Evolutionary conservation across 768 basidiomycete genomes (phyloP), one percentile per base, ranked within the genome.

Genomic region (Russula dissimulans): DNA sequence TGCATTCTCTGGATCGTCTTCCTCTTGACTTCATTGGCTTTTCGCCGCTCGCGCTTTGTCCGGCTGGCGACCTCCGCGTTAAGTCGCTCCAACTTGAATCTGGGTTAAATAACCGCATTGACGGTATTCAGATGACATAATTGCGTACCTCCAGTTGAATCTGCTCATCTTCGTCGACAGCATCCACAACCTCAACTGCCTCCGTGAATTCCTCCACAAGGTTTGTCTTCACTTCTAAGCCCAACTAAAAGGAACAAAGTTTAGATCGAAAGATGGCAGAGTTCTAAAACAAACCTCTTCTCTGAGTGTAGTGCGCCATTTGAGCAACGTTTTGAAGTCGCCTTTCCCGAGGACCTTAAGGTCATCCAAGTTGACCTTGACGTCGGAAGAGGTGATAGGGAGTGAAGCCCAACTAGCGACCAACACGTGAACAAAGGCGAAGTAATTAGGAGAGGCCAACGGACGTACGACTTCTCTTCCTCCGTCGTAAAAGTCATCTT

Each of bases 341-440:
- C 95, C 89, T 75, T 97, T 99, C 38, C 97, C 97, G 38, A 99
- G 76, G 4, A 99, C 97, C 71, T 95, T 97, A 65, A 99, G 78
- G 77, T 99, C 97, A 22, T 86, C 82, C 65, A 86, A 88, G 70
- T 90, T 92, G n/a, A 79, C 77, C 70, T 83, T 82, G 63, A 98
- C 76, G 55, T 98, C 95, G 0, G 77, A 70, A 2, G 88, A 87
- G 22, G 92, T 97, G 58, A 86, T 74, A 51, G 82, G 79, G 52
- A 86, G 73, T 53, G 76, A 76, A 36, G 88, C 72, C 90, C 97
- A 95, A 60, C 88, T 91, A 46, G 32, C 60, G 2, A 18, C 11
- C 59, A 57, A 43, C 41, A 12, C 34, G 26, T 63, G 36, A 65
- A 59, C 45, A 39, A 46, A 29, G 29, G 43, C 59, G 46, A 29